Evolutionary conservation across 352 stramenopile species (phyloP), one percentile per base, ranked within the genome.

Genomic region (Phytophthora constricta): DNA sequence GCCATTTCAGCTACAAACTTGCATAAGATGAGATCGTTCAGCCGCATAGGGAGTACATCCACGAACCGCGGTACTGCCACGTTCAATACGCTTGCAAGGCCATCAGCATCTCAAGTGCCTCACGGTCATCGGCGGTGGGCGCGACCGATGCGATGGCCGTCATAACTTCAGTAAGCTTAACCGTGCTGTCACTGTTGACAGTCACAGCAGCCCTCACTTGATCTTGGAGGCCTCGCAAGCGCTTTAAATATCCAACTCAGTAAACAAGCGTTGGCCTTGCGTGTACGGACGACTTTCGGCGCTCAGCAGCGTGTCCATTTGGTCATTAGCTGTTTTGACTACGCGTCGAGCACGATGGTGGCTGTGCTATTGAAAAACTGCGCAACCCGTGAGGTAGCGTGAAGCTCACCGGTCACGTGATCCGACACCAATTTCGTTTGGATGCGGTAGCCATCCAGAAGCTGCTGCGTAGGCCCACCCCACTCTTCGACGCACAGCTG

Each of bases 401-500:
- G 11, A 2, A 79, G 37, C 16, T 70, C 42, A 9, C 27, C 31
- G 1, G 67, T 49, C 14, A 79, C 37, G 14, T 57, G 64, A 25
- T 73, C 66, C 1, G 77, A 79, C 2, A 76, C 65, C 26, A 54
- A 16, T 11, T 71, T 68, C 4, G 77, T 80, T 17, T 74, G 59
- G 3, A 66, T 22, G 2, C 62, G 59, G 39, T 80, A 85, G 20
- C 68, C 48, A 4, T 19, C 1, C 41, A 73, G 23, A 11, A 82
- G 66, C n/a, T 65, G 54, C 34, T 73, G 48, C 4, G 68, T 78
- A 2, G 74, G 74, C 11, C 45, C 10, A 10, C 70, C 54, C 74
- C 77, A 86, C 46, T 66, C 64, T 14, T 77, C 74, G 20, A 86
- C 74, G 31, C 65, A 80, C n/a, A 69, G 62, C 0, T 63, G 70